Evolutionary conservation across 164 flowering plant species (phyloP), one percentile per base, ranked within the genome.

Genomic region (Warburgia ugandensis): DNA sequence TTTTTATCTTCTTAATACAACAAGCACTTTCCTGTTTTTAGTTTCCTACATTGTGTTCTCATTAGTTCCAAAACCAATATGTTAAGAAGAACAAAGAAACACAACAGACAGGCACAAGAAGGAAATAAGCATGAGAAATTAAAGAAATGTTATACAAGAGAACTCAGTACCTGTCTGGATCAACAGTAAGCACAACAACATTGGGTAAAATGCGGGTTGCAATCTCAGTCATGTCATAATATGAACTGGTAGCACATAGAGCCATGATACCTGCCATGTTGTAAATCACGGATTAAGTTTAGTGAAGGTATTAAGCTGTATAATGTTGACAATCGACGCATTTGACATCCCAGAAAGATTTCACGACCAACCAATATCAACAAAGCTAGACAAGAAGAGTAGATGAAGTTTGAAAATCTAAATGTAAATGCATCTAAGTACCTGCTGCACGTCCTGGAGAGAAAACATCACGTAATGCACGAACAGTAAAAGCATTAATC

Each of bases 371-470:
- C 20, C 27, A 17, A 17, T 5, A 43, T 21, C 2, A 21, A 20
- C 1, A 22, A 2, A 22, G 25, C 11, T 22, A 43, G 46, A 22
- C 23, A 43, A 21, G n/a, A n/a, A n/a, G 23, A 5, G 9, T n/a
- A 43, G 29, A 11, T 22, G 20, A 3, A 16, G 13, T 5, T 2
- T 1, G 7, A 39, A 39, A 39, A 5, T 7, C 19, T 16, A 16
- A 39, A 14, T 13, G 8, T 13, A 22, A 16, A 39, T 11, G 17
- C 9, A 37, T 13, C 46, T 28, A 23, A 11, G 5, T 70, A 89
- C 99, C 99, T 77, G 99, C 99, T 61, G 95, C 96, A 72, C 99
- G 74, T 13, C 97, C 97, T 39, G 97, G 96, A 35, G 97, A 71
- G 59, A 94, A 94, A 32, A 86, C 78, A 76, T 94, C 99, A 55